Evolutionary conservation across 768 basidiomycete species (phyloP).

Genomic region (Lactarius psammicola): DNA sequence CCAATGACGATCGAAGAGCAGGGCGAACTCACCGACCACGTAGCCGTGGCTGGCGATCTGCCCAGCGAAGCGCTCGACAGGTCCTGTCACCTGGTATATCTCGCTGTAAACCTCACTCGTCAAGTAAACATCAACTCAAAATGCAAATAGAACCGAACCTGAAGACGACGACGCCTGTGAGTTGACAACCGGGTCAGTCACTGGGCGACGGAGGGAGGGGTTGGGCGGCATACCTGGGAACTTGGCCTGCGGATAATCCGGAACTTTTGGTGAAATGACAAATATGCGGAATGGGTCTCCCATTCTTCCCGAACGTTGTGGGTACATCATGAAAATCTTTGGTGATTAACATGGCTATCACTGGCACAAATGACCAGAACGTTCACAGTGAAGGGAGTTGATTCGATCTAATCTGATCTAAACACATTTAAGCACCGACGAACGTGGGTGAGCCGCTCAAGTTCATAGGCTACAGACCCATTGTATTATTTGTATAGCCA

Average conservation of each 20-base stretch:
- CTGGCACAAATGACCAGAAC: background rate
- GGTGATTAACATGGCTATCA: slow-evolving; percentile 69
- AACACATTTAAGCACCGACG: slow-evolving; percentile 13
- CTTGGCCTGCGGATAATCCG: slow-evolving; percentile 84
- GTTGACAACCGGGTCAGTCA: background rate
- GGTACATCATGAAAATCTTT: slow-evolving; percentile 77
- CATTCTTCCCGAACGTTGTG: slow-evolving; percentile 57
- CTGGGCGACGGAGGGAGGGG: no score
- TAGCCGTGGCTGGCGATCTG: slow-evolving; percentile 87
- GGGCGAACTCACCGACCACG: slow-evolving; percentile 60
- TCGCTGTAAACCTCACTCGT: slow-evolving; percentile 50
- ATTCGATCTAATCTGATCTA: slow-evolving; percentile 17
- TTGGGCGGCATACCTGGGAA: slow-evolving; percentile 63
- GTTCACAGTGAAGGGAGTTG: background rate
- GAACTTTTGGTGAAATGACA: slow-evolving; percentile 74
- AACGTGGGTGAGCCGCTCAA: slow-evolving; percentile 29
- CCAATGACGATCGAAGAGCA: background rate
- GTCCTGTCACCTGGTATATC: slow-evolving; percentile 96
- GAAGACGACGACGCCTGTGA: slow-evolving; percentile 76
- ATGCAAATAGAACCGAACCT: slow-evolving; percentile 44
- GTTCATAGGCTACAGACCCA: slow-evolving; percentile 1
- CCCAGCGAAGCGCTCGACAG: slow-evolving; percentile 88
- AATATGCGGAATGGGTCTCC: slow-evolving; percentile 75
- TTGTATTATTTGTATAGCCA: background rate
- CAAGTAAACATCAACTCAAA: background rate